phyloP scores from a whole-genome alignment of 208 protist species.

The Porcisia deanei region DNA sequence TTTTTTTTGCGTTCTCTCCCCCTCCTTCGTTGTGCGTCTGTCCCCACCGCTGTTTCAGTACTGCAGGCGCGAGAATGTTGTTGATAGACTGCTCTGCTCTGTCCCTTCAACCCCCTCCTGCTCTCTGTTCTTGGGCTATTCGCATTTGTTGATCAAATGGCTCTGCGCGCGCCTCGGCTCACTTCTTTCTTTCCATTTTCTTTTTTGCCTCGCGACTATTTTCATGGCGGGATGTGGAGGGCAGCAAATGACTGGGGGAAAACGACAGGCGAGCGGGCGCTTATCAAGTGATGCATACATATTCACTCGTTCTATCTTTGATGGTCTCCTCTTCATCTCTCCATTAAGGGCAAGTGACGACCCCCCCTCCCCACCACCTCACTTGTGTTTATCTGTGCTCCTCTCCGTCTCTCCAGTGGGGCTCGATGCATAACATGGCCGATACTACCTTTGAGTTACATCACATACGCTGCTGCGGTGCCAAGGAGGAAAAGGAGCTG shows the following conservation, averaged over 20 bases:
- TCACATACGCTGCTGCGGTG: constrained; percentile 15
- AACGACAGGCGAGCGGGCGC: neutral
- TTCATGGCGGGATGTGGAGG: neutral
- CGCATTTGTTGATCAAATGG: neutral
- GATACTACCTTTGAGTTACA: constrained; percentile 20
- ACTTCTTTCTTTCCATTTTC: neutral
- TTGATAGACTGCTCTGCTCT: neutral
- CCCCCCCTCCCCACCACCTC: neutral
- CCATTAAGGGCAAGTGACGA: neutral
- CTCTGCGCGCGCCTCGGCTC: neutral
- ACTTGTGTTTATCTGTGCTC: neutral
- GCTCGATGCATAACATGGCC: neutral
- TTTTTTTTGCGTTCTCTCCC: neutral
- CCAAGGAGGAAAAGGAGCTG: neutral
- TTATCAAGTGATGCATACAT: too few species aligned
- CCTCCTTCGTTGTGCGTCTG: neutral
- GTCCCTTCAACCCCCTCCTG: neutral
- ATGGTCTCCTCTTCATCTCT: neutral
- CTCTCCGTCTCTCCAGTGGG: neutral
- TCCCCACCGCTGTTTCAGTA: neutral
- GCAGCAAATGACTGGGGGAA: neutral
- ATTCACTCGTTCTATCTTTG: neutral
- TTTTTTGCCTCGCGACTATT: neutral
- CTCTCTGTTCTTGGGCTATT: neutral
- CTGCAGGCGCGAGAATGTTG: neutral